Evolutionary conservation across 768 basidiomycete species (phyloP), one percentile per base, ranked within the genome.

Genomic region (Leucocoprinus leucothites): DNA sequence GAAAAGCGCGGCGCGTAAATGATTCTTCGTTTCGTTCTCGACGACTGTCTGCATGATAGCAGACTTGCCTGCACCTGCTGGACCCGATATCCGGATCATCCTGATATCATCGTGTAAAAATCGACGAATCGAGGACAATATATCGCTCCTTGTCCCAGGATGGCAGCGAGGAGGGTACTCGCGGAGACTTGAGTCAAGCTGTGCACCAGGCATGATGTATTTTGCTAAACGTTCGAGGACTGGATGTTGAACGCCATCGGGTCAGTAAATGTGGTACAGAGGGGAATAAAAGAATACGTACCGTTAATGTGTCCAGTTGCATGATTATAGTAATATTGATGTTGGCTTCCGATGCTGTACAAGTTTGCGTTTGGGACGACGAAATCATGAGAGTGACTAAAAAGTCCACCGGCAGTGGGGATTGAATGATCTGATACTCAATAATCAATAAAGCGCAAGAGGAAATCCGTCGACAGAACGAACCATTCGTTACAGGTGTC

Each of bases 21-120:
- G 24, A 28, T 47, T 24, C 46, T 28, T 22, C n/a, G 24, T 26
- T 16, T 13, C 9, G 31, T 52, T 41, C 21, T 31, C 31, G 11
- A 26, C 51, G 14, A 52, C 28, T 9, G 51, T 52, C 26, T 52
- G 51, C 51, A 52, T 44, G 26, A 52, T 43, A n/a, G 51, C 42
- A 22, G 51, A 52, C 8, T 44, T 52, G 9, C 51, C 51, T 22
- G 43, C 51, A 13, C 51, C 51, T 13, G 51, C 51, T 6, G 51
- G 51, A 9, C 51, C 51, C 3, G 19, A 44, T 44, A 52, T 35
- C 41, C 42, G 43, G 13, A 52, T 35, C 40, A 52, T 34, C 42
- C 22, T 21, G 7, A 21, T n/a, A 16, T 44, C 9, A 4, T 22
- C 3, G 6, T 35, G 51, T 11, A 52, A 19, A 6, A 19, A 43